Conservation (phyloP, 2,329 filamentous ascomycete species). For the Incumbomyces delicatus region DNA sequence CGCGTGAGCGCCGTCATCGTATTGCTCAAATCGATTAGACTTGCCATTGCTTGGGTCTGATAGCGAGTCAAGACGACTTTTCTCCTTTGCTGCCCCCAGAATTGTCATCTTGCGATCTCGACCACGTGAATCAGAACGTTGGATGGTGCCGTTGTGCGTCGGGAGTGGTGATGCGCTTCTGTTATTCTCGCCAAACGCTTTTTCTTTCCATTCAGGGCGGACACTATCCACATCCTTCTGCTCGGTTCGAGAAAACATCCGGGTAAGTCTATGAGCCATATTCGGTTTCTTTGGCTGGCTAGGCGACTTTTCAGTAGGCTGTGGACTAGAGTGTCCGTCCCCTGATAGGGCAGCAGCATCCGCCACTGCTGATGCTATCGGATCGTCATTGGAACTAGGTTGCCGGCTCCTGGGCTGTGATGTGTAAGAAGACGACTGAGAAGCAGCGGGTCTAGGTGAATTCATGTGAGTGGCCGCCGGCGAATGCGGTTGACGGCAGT, state of each 20-base stretch:
- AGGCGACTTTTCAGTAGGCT: background rate
- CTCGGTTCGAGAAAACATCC: constrained; percentile 37
- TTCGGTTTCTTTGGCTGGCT: constrained; percentile 26
- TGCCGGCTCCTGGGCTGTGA: constrained; percentile 1
- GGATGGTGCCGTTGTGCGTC: constrained; percentile 12
- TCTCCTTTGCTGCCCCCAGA: constrained; percentile 17
- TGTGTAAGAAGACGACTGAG: constrained; percentile 1
- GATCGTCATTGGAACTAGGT: constrained; percentile 2
- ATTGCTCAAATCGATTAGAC: constrained; percentile 46
- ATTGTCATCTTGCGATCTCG: constrained; percentile 25
- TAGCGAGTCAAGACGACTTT: constrained; percentile 25
- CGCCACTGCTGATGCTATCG: constrained; percentile 6
- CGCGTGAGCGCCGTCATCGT: constrained; percentile 63
- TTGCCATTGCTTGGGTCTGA: constrained; percentile 11
- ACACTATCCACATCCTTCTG: constrained; percentile 27
- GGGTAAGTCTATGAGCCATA: constrained; percentile 36
- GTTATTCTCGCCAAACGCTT: background rate
- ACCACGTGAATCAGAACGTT: constrained; percentile 26
- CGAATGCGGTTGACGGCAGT: constrained; percentile 2
- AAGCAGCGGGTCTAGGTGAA: constrained; percentile 4
- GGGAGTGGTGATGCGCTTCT: background rate
- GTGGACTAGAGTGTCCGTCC: background rate
- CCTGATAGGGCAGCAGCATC: constrained; percentile 2
- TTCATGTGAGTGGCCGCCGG: constrained; percentile 10
- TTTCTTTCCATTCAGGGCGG: constrained; percentile 21